Conservation (phyloP, 306 rosid species). For the Trifolium repens region DNA sequence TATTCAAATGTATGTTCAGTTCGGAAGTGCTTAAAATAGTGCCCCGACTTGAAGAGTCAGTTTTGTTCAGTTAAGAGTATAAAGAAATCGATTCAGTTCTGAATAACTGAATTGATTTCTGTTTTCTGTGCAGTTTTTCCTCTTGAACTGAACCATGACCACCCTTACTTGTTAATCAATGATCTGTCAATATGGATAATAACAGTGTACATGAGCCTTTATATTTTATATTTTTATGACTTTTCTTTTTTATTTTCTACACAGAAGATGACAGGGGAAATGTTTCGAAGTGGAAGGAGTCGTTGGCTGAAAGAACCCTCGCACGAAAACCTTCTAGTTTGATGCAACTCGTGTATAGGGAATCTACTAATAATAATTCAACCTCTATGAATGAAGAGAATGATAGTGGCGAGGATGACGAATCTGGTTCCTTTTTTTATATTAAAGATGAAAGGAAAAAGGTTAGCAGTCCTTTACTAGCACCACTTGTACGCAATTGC, state of each 20-base stretch:
- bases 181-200: constrained; percentile 26
- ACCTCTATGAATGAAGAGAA: constrained; percentile 48
- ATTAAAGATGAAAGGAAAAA: constrained; percentile 74
- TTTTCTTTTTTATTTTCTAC: constrained; percentile 17
- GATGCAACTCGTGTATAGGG: constrained; percentile 91
- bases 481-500: constrained; percentile 9
- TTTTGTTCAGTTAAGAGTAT: too few relatives aligned
- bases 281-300: constrained; percentile 87
- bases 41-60: too few relatives aligned
- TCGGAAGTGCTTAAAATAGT: too few relatives aligned
- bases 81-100: neutral
- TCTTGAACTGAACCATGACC: neutral
- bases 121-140: neutral
- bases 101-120: neutral
- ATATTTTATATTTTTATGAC: constrained; percentile 43
- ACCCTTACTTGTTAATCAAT: constrained; percentile 13
- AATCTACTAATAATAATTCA: constrained; percentile 47
- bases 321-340: constrained; percentile 63
- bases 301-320: constrained; percentile 62
- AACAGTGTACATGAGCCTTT: neutral
- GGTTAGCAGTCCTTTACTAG: constrained; percentile 60
- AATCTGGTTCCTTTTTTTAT: constrained; percentile 77
- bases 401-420: constrained; percentile 63
- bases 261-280: constrained; percentile 65
- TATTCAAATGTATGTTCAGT: too few relatives aligned